Evolutionary conservation across 2,329 filamentous ascomycete species (phyloP).

Genomic region (Truncatella angustata): DNA sequence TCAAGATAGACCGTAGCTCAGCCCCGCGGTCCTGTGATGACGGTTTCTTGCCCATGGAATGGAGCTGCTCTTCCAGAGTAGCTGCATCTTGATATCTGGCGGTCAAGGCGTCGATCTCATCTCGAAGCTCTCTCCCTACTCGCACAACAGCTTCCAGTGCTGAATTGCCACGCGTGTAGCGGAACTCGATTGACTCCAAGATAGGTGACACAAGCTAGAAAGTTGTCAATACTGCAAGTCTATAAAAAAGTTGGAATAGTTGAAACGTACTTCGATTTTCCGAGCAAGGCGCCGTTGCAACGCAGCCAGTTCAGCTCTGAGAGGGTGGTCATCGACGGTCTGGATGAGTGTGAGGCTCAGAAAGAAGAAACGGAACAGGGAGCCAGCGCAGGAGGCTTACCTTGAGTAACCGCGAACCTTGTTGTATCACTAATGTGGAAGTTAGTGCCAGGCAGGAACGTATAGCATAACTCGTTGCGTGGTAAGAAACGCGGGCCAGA

Average conservation of each 20-base stretch:
- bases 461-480: conserved; percentile 91
- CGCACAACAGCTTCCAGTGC: conserved; percentile 79
- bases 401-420: conserved; percentile 75
- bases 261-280: too few species aligned
- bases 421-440: conserved; percentile 78
- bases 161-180: conserved; percentile 48
- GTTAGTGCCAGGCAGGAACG: conserved; percentile 83
- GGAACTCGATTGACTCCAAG: conserved; percentile 37
- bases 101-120: conserved; percentile 79
- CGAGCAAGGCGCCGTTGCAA: conserved; percentile 75
- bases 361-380: neutral
- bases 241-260: too few species aligned
- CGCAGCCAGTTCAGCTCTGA: conserved; percentile 64
- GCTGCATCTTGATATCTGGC: conserved; percentile 71
- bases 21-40: conserved; percentile 55
- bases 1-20: conserved; percentile 68
- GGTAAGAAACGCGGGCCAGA: conserved; percentile 52
- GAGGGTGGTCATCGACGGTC: conserved; percentile 68
- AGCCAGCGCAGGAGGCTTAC: conserved; percentile 33
- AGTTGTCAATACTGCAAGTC: conserved; percentile 8
- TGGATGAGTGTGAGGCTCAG: conserved; percentile 10
- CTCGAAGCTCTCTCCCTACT: conserved; percentile 78
- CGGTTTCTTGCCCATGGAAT: conserved; percentile 38
- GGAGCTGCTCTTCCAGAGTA: conserved; percentile 55
- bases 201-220: conserved; percentile 29